These are phyloP conservation scores for Phytophthora cactorum DNA, from an alignment of 352 stramenopile species.

Conservation along the genomic window DNA sequence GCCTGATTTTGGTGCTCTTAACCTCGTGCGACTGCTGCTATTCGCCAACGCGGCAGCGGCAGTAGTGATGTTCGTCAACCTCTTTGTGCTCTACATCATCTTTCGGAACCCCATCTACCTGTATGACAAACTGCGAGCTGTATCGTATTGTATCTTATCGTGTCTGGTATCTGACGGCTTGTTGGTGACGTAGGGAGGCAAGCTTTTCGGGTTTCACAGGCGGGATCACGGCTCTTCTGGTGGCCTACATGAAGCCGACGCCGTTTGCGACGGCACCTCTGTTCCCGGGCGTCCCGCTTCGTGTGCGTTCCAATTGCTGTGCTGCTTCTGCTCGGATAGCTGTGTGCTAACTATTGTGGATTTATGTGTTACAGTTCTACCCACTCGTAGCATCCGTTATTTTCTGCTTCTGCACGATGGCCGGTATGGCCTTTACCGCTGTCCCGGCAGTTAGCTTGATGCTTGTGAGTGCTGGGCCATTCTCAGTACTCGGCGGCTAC, in stretches of 20 bases:
- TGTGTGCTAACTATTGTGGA: conserved; percentile 4
- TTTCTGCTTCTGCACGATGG: conserved; percentile 59
- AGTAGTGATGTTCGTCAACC: conserved; percentile 79
- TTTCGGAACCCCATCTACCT: conserved; percentile 81
- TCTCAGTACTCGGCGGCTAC: conserved; percentile 74
- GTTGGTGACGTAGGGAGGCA: conserved; percentile 48
- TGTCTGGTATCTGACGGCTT: conserved; percentile 8
- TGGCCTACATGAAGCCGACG: conserved; percentile 80
- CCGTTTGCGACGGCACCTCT: conserved; percentile 62
- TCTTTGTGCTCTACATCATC: conserved; percentile 86
- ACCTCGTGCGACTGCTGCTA: conserved; percentile 70
- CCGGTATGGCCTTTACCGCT: conserved; percentile 44
- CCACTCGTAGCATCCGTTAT: conserved; percentile 56
- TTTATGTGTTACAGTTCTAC: conserved; percentile 60
- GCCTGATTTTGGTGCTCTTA: conserved; percentile 64
- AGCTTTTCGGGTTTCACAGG: conserved; percentile 82
- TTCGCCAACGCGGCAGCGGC: conserved; percentile 77
- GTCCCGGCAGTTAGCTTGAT: conserved; percentile 47
- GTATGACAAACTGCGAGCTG: conserved; percentile 37
- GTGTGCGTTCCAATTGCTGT: conserved; percentile 37
- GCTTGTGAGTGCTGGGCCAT: conserved; percentile 75
- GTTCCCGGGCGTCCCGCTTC: conserved; percentile 65
- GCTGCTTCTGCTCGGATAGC: background rate
- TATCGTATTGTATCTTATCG: background rate
- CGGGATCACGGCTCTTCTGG: conserved; percentile 79